Evolutionary conservation across 805 yeast species (phyloP), one percentile per base, ranked within the genome.

Genomic region (Torulaspora delbrueckii): DNA sequence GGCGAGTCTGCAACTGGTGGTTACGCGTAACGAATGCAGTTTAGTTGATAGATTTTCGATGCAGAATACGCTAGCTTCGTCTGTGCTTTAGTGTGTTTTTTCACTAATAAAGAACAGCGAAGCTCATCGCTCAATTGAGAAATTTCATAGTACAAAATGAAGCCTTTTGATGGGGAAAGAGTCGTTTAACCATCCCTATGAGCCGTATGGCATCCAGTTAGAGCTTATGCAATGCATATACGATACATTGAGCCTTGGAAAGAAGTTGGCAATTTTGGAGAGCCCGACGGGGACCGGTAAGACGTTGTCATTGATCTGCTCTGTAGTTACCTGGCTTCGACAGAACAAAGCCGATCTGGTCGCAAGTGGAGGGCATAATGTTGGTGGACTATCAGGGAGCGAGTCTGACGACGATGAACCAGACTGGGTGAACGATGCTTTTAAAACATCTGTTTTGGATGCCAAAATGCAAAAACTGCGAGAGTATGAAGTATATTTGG

Each of bases 211-310:
- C 22, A 88, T 89, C 50, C 98, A 90, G 61, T 35, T 75, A 18
- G 76, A 82, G 48, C 75, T 90, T 53, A 90, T 90, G 97, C 68
- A 71, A 25, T 76, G 81, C 16, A 73, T 91, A n/a, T 84, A 84
- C 55, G 76, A 76, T 19, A 74, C 86, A 1, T 70, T 90, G 13
- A 36, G 47, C 3, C 37, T 43, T 3, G 70, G 71, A 4, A 70
- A 72, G 8, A 86, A 84, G 59, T 70, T 90, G 2, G 96, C 95
- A 0, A 71, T 90, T 1, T 82, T 90, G 57, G 97, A 90, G 61
- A 83, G 93, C 46, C 98, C 98, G 0, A 90, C 98, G 0, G 98
- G 98, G 5, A 86, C 90, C 1, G 97, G 98, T 2, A 90, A 90
- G 64, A 89, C 97, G 0, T 68, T 91, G 2, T 87, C 96, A 0